Percentiles rank a stretch among this genome's conserved stretches.
Conservation (phyloP, 768 basidiomycete species). For the Lactarius sp. region DNA sequence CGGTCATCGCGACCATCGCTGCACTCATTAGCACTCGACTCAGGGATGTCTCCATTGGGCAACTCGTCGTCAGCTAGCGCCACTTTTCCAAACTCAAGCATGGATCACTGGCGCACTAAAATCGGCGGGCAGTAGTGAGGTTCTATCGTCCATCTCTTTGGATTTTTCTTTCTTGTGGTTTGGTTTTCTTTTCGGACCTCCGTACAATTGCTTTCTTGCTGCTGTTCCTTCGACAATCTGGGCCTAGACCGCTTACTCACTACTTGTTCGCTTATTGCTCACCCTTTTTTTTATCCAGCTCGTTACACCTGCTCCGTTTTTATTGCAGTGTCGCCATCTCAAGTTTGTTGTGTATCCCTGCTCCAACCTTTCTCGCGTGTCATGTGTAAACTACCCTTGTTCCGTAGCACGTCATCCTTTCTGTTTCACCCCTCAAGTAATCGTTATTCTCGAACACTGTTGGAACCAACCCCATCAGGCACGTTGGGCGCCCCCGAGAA, state of each 20-base stretch:
- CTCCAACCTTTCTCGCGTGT: conserved; percentile 10
- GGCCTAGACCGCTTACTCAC: conserved; percentile 6
- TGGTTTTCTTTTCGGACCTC: conserved; percentile 5
- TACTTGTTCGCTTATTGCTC: background rate
- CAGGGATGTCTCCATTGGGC: conserved; percentile 12
- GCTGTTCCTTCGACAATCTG: conserved; percentile 10
- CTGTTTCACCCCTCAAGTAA: conserved; percentile 17
- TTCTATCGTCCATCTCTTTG: background rate
- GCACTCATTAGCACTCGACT: conserved; percentile 13
- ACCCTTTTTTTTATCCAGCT: conserved; percentile 2
- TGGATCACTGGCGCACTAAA: conserved; percentile 22
- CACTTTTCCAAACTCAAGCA: conserved; percentile 11
- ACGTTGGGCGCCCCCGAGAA: conserved; percentile 2
- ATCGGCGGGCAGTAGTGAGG: conserved; percentile 14
- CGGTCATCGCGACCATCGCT: conserved; percentile 14
- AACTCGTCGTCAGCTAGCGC: conserved; percentile 1
- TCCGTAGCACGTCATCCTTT: conserved; percentile 13
- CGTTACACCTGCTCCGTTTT: conserved; percentile 14
- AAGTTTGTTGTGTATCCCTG: conserved; percentile 16
- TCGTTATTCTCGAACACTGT: conserved; percentile 20
- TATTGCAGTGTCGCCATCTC: conserved; percentile 14
- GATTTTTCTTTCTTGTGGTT: conserved; percentile 1
- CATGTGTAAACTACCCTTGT: conserved; percentile 19
- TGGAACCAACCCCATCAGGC: conserved; percentile 5
- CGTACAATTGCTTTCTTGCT: conserved; percentile 19